A percentile compares a stretch with the other conserved stretches of the same genome.
phyloP scores from a whole-genome alignment of 441 rosid species.

The Dalechampia spathulata region DNA sequence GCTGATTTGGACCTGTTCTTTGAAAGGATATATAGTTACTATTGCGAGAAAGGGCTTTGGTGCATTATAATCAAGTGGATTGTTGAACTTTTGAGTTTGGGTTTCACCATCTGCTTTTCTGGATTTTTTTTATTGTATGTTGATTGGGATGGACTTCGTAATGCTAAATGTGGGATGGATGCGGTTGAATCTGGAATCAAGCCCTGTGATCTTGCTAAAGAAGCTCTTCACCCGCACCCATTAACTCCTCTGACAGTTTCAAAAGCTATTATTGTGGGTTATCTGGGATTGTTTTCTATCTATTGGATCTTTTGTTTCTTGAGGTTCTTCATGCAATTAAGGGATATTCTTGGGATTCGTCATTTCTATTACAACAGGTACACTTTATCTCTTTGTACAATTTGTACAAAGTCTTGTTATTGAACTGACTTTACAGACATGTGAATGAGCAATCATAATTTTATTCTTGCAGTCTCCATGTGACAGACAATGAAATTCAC shows the following conservation, averaged over 20 bases:
- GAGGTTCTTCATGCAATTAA: constrained; percentile 84
- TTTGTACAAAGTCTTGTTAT: constrained; percentile 1
- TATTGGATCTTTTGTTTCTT: constrained; percentile 92
- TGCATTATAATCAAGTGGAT: constrained; percentile 95
- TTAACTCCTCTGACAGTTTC: constrained; percentile 81
- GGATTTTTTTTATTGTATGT: constrained; percentile 89
- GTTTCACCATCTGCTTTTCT: constrained; percentile 89
- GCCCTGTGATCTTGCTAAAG: constrained; percentile 95
- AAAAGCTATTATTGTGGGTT: constrained; percentile 81
- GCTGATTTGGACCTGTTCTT: constrained; percentile 92
- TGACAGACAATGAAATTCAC: constrained; percentile 86
- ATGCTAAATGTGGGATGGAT: constrained; percentile 98
- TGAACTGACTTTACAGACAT: background rate
- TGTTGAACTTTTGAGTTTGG: constrained; percentile 86
- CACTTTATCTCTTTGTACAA: constrained; percentile 13
- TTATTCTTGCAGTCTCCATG: constrained; percentile 69
- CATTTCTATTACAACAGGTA: constrained; percentile 82
- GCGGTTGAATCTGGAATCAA: constrained; percentile 93
- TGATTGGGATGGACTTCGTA: constrained; percentile 96
- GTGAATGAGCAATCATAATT: constrained; percentile 13
- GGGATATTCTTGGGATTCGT: constrained; percentile 74
- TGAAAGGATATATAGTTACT: constrained; percentile 84
- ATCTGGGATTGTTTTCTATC: constrained; percentile 74
- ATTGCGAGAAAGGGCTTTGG: constrained; percentile 98
- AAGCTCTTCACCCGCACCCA: constrained; percentile 87